Base-by-base conservation (phyloP, 2,329 filamentous ascomycete genomes). In the Cordyceps farinosa region DNA sequence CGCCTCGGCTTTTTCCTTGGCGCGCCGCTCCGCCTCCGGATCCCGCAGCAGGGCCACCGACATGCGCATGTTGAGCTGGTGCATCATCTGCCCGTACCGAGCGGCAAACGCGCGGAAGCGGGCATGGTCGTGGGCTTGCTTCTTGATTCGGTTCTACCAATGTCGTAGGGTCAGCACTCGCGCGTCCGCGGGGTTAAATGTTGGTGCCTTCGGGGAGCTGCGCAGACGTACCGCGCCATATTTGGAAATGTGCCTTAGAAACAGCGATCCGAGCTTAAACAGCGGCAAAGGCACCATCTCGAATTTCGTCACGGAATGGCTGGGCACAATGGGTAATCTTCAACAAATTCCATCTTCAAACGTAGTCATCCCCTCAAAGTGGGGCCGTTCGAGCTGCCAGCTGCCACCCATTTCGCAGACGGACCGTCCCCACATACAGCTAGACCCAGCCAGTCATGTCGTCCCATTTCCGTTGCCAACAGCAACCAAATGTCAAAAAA, bases 11-110 rank as follows among this genome's bases (percentile, higher is more conserved):
- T 82, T 84, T 69, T 89, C 86, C 67, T 81, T 87, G 15, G 85
- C 85, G 63, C 80, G 79, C 65, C 80, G 79, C 69, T 87, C 84
- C 22, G 84, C 84, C 36, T 84, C 81, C 45, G 76, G 74, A 63
- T 89, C 84, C 65, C 85, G 81, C 44, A 89, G 71, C 4, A 85
- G 70, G 3, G 85, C 82, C 4, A 89, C 87, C 15, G 82, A 83
- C 69, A 87, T 72, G 58, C 84, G 81, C 86, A 89, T 89, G 69
- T 88, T 89, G 60, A 89, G 74, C 74, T 89, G 86, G 70, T 89
- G 86, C 68, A 89, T 86, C 10, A 77, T 74, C 70, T 89, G 86
- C 64, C 86, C 86, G 70, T 87, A 87, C 64, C 76, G 79, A 51
- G 85, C 86, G 50, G 86, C 86, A 66, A 87, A 83, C 6, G 73